phyloP scores from a whole-genome alignment of 495 filamentous ascomycete genomes.

The Cenococcum geophilum region DNA sequence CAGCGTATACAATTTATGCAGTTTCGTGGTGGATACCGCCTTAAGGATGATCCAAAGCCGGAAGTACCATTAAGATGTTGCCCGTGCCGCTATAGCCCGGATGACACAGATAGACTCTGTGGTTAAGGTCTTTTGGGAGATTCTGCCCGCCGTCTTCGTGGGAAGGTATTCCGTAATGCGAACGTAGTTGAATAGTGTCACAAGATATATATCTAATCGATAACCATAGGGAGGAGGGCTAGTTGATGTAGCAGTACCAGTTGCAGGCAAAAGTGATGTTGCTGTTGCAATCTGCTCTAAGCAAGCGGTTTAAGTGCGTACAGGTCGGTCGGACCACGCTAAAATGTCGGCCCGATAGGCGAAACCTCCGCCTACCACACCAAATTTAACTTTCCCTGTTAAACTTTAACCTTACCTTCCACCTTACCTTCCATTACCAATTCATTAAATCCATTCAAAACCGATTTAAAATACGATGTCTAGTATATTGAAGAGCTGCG shows the following conservation, averaged over 20 bases:
- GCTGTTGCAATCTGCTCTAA: constrained; percentile 9
- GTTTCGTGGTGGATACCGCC: constrained; percentile 14
- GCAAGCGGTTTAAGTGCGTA: no score
- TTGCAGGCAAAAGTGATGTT: constrained; percentile 6
- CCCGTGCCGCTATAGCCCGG: constrained; percentile 10
- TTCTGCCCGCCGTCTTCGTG: constrained; percentile 12
- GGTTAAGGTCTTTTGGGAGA: constrained; percentile 12
- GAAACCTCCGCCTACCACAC: no score
- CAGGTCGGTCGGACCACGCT: no score
- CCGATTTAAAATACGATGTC: no score
- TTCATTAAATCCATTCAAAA: no score
- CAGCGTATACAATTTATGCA: constrained; percentile 9
- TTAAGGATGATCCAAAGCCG: constrained; percentile 14
- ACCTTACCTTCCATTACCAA: no score
- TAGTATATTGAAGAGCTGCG: no score
- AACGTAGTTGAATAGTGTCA: constrained; percentile 12
- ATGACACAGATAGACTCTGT: constrained; percentile 9
- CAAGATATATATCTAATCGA: constrained; percentile 11
- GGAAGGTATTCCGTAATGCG: constrained; percentile 10
- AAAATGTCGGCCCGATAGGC: no score
- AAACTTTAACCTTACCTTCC: no score
- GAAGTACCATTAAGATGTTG: constrained; percentile 12
- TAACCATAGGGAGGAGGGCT: no score
- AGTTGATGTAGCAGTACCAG: constrained; percentile 3
- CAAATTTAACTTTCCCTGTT: no score